Evolutionary conservation across 306 rosid genomes (phyloP).

Genomic region (Begonia masoniana): DNA sequence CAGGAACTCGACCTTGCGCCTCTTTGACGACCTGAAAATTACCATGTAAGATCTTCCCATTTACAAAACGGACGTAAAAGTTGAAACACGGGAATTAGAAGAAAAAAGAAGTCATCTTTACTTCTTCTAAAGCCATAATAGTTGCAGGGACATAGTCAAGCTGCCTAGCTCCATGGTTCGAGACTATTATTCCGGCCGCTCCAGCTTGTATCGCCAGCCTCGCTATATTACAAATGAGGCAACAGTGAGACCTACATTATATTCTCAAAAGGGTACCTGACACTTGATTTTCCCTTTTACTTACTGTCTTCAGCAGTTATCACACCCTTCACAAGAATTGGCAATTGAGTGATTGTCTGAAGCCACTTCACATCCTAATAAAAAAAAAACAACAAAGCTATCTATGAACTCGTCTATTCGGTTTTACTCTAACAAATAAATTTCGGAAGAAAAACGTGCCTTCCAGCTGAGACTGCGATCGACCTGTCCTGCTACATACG

Average conservation of each 20-base stretch:
- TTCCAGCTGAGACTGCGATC: conserved; percentile 89
- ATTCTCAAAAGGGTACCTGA: not conserved
- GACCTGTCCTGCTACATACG: conserved; percentile 79
- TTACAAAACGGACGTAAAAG: no score
- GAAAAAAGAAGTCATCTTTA: conserved; percentile 1
- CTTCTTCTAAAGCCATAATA: conserved; percentile 76
- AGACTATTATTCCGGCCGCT: conserved; percentile 79
- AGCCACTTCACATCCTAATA: conserved; percentile 94
- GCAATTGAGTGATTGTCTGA: conserved; percentile 80
- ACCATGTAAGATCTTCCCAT: not conserved
- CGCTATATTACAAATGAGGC: not conserved
- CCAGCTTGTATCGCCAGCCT: conserved; percentile 46
- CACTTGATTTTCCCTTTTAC: conserved; percentile 2
- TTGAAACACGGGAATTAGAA: no score
- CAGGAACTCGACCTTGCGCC: conserved; percentile 32
- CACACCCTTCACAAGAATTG: conserved; percentile 92
- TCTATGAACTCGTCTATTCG: not conserved
- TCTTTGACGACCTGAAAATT: conserved; percentile 2
- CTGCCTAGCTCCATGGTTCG: conserved; percentile 88
- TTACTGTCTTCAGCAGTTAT: conserved; percentile 88
- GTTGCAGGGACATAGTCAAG: conserved; percentile 84
- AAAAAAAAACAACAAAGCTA: conserved; percentile 1
- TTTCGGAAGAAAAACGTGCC: conserved; percentile 16
- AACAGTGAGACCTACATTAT: not conserved
- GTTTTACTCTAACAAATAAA: not conserved